A percentile compares a stretch with the other conserved stretches of the same genome.
Conservation (phyloP, 106 monocot species). For the Hemerocallis citrina region DNA sequence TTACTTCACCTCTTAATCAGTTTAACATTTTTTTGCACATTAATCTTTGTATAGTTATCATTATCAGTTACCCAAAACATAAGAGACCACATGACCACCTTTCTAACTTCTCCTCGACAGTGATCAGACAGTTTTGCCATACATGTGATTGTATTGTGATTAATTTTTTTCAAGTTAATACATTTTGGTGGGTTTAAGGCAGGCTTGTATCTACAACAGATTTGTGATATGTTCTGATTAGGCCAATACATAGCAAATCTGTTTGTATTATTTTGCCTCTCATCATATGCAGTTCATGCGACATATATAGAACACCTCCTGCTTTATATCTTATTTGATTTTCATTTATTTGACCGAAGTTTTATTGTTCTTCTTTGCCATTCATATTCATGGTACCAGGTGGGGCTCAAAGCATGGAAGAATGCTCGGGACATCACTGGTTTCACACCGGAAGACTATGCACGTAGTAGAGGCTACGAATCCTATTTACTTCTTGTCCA, state of each 20-base stretch:
- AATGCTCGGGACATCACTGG: constrained; percentile 28
- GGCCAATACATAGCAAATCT: not conserved
- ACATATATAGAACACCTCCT: not conserved
- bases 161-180: no score
- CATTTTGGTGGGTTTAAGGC: no score
- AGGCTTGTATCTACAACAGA: not conserved
- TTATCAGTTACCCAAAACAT: no score
- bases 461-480: constrained; percentile 28
- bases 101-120: no score
- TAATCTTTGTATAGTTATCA: no score
- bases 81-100: no score
- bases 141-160: no score
- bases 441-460: constrained; percentile 74
- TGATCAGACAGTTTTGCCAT: no score
- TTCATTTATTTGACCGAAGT: not conserved
- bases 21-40: no score
- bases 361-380: not conserved
- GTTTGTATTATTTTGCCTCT: not conserved
- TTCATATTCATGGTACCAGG: constrained; percentile 20
- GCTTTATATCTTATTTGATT: not conserved
- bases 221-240: not conserved
- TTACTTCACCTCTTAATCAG: no score
- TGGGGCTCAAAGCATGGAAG: constrained; percentile 76
- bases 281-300: not conserved
- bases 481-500: constrained; percentile 57